Evolutionary conservation across 495 filamentous ascomycete genomes (phyloP), one percentile per base, ranked within the genome.

Genomic region (Xylaria bambusicola): DNA sequence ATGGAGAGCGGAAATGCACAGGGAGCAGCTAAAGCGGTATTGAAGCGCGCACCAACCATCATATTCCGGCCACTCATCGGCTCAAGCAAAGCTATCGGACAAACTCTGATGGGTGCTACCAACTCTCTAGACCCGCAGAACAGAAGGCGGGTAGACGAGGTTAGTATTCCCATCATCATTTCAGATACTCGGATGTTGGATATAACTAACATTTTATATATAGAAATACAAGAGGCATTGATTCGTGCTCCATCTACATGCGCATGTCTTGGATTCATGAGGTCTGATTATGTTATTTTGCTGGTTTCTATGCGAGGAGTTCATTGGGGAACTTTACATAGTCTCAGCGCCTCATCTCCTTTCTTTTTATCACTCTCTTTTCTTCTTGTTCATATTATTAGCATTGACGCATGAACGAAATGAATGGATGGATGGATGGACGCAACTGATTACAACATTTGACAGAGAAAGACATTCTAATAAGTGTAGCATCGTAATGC

Each of bases 41-140:
- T 86, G 61, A 88, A 82, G 72, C 83, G 87, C 60, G 92, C 92
- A 26, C 95, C 95, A 36, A 97, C 92, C 0, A 88, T 97, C 9
- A 89, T 98, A 35, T 82, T 99, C 42, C 77, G 93, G 56, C 95
- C 95, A 24, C 89, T 90, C 36, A 91, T 98, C 66, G 95, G 94
- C 1, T 89, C 91, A 7, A 90, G 86, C 50, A 93, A 93, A 69
- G 95, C 92, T 1, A 88, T 97, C 20, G 89, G 92, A 6, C 88
- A 94, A 74, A 90, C 93, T 18, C 73, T 98, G 62, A 76, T 97
- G 72, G 95, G 95, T 20, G 92, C 92, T n/a, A 93, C 91, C 3
- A 99, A 98, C 72, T 85, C 89, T 45, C 70, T 98, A 65, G 95
- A 99, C 74, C 89, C 88, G 35, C 82, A 84, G 64, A 92, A 96